phyloP scores from a whole-genome alignment of 2,329 filamentous ascomycete genomes.

The Colletotrichum sp. region DNA sequence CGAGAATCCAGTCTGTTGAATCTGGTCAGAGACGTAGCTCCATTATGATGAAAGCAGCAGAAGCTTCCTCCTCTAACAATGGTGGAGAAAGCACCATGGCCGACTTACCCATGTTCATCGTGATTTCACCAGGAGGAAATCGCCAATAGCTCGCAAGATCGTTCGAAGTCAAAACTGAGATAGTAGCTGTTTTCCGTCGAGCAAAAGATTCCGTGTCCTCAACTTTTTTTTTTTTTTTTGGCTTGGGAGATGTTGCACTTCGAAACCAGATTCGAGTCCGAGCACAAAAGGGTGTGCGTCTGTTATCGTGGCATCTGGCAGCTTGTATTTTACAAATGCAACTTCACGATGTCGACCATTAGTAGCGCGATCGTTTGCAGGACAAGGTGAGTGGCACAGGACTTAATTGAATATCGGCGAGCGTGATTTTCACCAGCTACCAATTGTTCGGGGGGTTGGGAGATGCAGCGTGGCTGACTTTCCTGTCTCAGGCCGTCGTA shows the following conservation, averaged over 20 bases:
- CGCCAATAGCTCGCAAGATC: not conserved
- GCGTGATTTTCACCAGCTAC: not conserved
- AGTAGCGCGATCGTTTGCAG: not conserved
- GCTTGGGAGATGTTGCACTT: not conserved
- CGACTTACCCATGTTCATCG: constrained; percentile 18
- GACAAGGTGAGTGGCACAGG: not conserved
- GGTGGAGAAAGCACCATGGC: not conserved
- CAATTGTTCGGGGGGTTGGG: not conserved
- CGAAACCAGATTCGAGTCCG: not conserved
- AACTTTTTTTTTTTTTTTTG: not conserved
- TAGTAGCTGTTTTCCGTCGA: not conserved
- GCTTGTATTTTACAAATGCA: not conserved
- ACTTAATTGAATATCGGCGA: not conserved
- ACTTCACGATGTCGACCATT: not conserved
- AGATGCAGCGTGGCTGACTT: not conserved
- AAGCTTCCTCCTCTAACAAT: not conserved
- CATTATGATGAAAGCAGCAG: not conserved
- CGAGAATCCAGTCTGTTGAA: constrained; percentile 62
- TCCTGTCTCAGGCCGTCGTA: not conserved
- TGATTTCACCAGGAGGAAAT: not conserved
- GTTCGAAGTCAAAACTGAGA: not conserved
- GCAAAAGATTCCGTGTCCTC: not conserved
- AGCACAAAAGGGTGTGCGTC: not conserved
- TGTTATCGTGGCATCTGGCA: not conserved
- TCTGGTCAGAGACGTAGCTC: not conserved